Base-by-base conservation (phyloP, 352 stramenopile species). In the Globisporangium mamillatum region DNA sequence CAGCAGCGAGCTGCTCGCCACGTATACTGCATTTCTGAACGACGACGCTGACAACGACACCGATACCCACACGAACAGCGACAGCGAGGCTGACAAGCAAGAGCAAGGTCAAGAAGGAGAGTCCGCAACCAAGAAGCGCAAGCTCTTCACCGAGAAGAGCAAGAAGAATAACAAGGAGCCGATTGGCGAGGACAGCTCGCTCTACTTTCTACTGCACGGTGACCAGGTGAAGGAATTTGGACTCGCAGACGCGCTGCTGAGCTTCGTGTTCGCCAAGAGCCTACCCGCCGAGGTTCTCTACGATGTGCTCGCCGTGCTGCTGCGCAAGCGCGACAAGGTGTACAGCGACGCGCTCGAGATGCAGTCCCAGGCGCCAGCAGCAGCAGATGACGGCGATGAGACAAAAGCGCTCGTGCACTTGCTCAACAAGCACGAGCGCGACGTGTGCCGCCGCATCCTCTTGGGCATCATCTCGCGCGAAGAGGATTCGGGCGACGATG, bases 251-350 rank as follows among this genome's bases (percentile, higher is more conserved):
- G 75, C 75, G 41, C 66, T 93, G 66, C 70, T 90, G 67, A 81
- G 70, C 56, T 93, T 88, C 67, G 80, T 93, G 20, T 77, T 90
- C 62, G 77, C 75, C 20, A 74, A 80, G 18, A 65, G 75, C 25
- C 67, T 90, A 29, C 76, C 85, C 7, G 68, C 75, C n/a, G 85
- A 91, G 7, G 69, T 76, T 38, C 78, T 93, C 58, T 82, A 93
- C 66, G 85, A 93, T 48, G 85, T 77, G 20, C 68, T 93, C 53
- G 77, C 76, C 2, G 75, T 84, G 64, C 58, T 91, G 63, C 65
- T 93, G 32, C 82, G 84, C 62, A 69, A 79, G 20, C 87, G 86
- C 56, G 85, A 93, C 77, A 90, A 90, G 64, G 58, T 63, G 4
- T 91, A 90, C 68, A 89, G 82, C 50, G 73, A 77, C 44, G 52